Conservation (phyloP, 441 rosid species). For the Syzygium syzygioides region DNA sequence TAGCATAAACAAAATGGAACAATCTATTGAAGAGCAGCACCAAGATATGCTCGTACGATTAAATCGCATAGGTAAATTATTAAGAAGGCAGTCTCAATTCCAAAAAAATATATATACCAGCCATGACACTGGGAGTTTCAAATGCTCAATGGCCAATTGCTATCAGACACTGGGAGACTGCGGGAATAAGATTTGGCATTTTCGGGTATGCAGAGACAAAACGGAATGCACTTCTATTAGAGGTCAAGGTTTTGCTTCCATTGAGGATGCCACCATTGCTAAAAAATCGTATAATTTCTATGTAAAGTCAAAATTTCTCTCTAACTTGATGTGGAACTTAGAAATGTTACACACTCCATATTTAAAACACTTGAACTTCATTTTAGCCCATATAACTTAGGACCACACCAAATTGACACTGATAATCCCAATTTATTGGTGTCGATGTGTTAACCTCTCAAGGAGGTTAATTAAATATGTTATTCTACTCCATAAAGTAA, state of each 20-base stretch:
- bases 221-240: conserved; percentile 93
- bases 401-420: too few species aligned
- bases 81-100: background rate
- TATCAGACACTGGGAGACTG: conserved; percentile 82
- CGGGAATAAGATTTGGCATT: conserved; percentile 83
- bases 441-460: too few species aligned
- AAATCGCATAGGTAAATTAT: background rate
- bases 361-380: too few species aligned
- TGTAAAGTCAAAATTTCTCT: too few species aligned
- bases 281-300: conserved; percentile 83
- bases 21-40: too few species aligned
- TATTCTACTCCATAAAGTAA: too few species aligned
- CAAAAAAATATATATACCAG: conserved; percentile 46
- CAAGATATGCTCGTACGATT: background rate
- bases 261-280: conserved; percentile 97
- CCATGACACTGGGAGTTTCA: conserved; percentile 33
- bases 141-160: conserved; percentile 36
- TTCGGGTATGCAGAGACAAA: conserved; percentile 18
- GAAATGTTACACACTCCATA: too few species aligned
- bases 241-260: conserved; percentile 52
- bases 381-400: too few species aligned
- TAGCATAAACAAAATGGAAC: too few species aligned
- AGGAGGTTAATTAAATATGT: too few species aligned
- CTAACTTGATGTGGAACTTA: too few species aligned
- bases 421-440: too few species aligned